These are phyloP conservation scores for Beauveria sp. DNA, from an alignment of 2,329 filamentous ascomycete species.

Conservation along the genomic window DNA sequence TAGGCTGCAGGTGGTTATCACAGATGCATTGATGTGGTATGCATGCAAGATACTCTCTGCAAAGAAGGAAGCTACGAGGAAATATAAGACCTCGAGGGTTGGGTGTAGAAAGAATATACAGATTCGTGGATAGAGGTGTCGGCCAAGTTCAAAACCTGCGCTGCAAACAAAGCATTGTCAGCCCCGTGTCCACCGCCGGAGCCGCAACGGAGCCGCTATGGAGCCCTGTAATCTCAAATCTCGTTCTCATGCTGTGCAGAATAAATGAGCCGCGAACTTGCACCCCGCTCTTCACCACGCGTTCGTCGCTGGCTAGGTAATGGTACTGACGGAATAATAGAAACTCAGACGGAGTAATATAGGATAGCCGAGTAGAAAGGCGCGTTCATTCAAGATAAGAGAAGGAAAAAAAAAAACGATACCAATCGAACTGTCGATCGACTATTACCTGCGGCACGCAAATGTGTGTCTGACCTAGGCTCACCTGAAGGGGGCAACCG, in stretches of 20 bases:
- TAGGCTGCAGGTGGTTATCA: conserved; percentile 3
- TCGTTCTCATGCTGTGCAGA: neutral
- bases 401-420: no score
- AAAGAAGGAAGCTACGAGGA: neutral
- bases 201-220: conserved; percentile 9
- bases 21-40: neutral
- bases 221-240: conserved; percentile 8
- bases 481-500: conserved; percentile 1
- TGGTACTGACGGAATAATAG: neutral
- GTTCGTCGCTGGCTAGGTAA: neutral
- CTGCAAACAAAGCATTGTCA: neutral
- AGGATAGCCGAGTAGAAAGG: neutral
- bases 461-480: neutral
- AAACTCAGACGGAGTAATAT: neutral
- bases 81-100: neutral
- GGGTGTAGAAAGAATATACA: neutral
- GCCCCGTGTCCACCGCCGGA: neutral
- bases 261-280: conserved; percentile 6
- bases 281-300: conserved; percentile 3
- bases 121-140: no score
- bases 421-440: no score
- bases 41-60: neutral
- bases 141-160: no score
- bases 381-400: neutral
- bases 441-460: neutral